A percentile compares a stretch with the other conserved stretches of the same genome.
These are phyloP conservation scores for Pyrenophora seminiperda DNA, from an alignment of 2,329 filamentous ascomycete genomes.

Conservation along the genomic window DNA sequence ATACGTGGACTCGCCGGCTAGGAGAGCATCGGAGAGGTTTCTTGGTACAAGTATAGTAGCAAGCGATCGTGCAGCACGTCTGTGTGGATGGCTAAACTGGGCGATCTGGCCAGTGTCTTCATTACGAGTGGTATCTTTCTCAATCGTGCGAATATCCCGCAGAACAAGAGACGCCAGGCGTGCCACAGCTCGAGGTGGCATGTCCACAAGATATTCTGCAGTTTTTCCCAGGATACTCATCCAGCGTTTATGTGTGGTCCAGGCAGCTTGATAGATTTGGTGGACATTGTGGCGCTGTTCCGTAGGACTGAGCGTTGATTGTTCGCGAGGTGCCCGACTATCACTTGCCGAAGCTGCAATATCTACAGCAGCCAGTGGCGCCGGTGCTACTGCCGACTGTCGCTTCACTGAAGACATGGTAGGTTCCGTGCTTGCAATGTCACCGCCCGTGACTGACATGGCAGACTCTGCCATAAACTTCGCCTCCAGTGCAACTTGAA, in stretches of 20 bases:
- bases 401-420: too few species aligned
- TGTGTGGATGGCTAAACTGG: too few species aligned
- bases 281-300: too few species aligned
- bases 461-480: background rate
- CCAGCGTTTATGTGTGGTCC: background rate
- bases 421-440: background rate
- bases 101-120: background rate
- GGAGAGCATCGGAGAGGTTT: background rate
- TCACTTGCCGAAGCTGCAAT: too few species aligned
- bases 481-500: conserved; percentile 14
- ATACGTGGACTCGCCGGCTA: background rate
- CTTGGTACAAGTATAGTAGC: background rate
- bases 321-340: too few species aligned
- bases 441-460: background rate
- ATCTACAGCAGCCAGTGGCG: too few species aligned
- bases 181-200: background rate
- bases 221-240: background rate
- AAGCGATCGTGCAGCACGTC: too few species aligned
- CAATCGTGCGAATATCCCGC: background rate
- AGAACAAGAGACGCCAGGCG: background rate
- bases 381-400: too few species aligned
- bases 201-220: background rate
- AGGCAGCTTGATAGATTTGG: background rate
- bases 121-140: background rate
- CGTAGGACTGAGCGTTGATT: too few species aligned